These are phyloP conservation scores for Dendrobium officinale DNA, from an alignment of 106 monocot species.

Conservation along the genomic window DNA sequence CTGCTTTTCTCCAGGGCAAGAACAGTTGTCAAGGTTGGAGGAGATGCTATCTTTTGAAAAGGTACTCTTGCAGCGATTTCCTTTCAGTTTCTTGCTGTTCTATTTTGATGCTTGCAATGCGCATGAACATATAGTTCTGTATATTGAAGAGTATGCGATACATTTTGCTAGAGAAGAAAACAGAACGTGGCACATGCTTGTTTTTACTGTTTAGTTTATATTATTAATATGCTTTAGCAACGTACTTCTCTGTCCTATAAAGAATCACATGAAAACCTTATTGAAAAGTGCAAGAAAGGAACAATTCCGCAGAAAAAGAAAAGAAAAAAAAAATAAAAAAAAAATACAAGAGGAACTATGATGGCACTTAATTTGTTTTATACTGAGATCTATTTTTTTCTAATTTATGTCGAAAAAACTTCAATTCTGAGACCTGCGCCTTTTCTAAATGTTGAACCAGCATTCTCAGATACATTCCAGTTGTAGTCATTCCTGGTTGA, in stretches of 20 bases:
- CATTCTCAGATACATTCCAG: neutral
- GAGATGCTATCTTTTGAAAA: conserved; percentile 11
- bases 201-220: neutral
- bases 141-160: neutral
- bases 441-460: neutral
- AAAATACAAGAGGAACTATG: too few species aligned
- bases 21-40: conserved; percentile 4
- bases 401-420: too few species aligned
- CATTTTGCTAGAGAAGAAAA: neutral
- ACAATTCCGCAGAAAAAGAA: neutral
- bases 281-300: neutral
- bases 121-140: neutral
- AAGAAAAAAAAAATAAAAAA: too few species aligned
- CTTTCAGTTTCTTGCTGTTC: neutral
- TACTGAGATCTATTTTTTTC: neutral
- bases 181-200: neutral
- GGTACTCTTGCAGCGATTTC: neutral
- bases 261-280: neutral
- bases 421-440: too few species aligned
- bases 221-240: neutral
- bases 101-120: neutral
- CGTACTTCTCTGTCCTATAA: neutral
- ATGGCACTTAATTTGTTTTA: neutral
- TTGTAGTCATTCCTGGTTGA: neutral
- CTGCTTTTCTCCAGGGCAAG: neutral